Percentiles rank a stretch among this genome's conserved stretches.
phyloP scores from a whole-genome alignment of 176 grass and related monocot genomes.

The sorghum (Sorghum bicolor) region Sorghum_bicolor_NCBIv3 NC_012870.2:1274501-1275000 shows the following conservation, averaged over 20 bases:
- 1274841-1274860: slow-evolving; percentile 40
- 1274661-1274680: slow-evolving; percentile 44
- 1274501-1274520: slow-evolving; percentile 69
- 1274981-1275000: slow-evolving; percentile 29
- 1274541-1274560: slow-evolving; percentile 54
- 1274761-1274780: slow-evolving; percentile 39
- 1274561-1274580: slow-evolving; percentile 50
- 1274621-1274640: slow-evolving; percentile 46
- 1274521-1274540: slow-evolving; percentile 68
- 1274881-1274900: slow-evolving; percentile 30
- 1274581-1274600: slow-evolving; percentile 35
- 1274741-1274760: slow-evolving; percentile 12
- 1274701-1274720: slow-evolving; percentile 30
- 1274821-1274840: slow-evolving; percentile 55
- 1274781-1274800: slow-evolving; percentile 34
- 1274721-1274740: slow-evolving; percentile 52
- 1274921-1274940: slow-evolving; percentile 31
- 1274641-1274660: slow-evolving; percentile 41
- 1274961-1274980: slow-evolving; percentile 37
- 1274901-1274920: slow-evolving; percentile 40
- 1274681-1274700: slow-evolving; percentile 25
- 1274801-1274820: slow-evolving; percentile 58
- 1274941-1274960: slow-evolving; percentile 49
- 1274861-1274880: slow-evolving; percentile 40
- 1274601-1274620: slow-evolving; percentile 61